Evolutionary conservation across 176 grass and related monocot species (phyloP), one percentile per base, ranked within the genome.

Genomic region (Oryza meyeriana): DNA sequence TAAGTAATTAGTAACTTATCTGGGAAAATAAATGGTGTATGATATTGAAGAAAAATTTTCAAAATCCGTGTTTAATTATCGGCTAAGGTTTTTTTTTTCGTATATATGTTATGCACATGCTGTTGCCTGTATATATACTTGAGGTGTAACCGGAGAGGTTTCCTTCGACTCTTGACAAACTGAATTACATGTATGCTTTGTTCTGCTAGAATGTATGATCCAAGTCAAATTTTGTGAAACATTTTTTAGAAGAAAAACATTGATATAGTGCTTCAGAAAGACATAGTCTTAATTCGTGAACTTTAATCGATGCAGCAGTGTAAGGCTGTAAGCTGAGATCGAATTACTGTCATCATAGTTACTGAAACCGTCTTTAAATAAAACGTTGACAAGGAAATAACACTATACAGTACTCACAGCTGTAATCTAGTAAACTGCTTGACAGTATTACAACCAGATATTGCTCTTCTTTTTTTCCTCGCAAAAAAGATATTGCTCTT

Each of bases 41-140:
- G 16, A 35, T 24, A n/a, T n/a, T n/a, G 14, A 30, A 50, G 26
- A 31, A 31, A 50, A 31, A 29, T 24, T 57, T 57, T 22, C 11
- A 58, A 58, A 75, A 20, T 31, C 20, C 25, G 72, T 61, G 24
- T 17, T 79, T 8, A 20, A 22, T 55, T 79, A 31, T 34, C 40
- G 42, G 12, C 16, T 12, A 40, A 48, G 25, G 42, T 10, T 11
- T 74, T 3, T 41, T 10, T 18, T 83, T 10, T 59, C 25, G 38
- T 67, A 55, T 74, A 52, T 67, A 55, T 74, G 70, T 5, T 83
- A 74, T 52, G n/a, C 6, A 59, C 55, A 1, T 84, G 31, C 20
- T 25, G 20, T 50, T 27, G 29, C 18, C 10, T 2, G 6, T n/a
- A n/a, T 69, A 63, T 6, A 48, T 48, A 48, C 52, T 33, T 47